Base-by-base conservation (phyloP, 805 yeast genomes). In the Ogataea pilisensis region DNA sequence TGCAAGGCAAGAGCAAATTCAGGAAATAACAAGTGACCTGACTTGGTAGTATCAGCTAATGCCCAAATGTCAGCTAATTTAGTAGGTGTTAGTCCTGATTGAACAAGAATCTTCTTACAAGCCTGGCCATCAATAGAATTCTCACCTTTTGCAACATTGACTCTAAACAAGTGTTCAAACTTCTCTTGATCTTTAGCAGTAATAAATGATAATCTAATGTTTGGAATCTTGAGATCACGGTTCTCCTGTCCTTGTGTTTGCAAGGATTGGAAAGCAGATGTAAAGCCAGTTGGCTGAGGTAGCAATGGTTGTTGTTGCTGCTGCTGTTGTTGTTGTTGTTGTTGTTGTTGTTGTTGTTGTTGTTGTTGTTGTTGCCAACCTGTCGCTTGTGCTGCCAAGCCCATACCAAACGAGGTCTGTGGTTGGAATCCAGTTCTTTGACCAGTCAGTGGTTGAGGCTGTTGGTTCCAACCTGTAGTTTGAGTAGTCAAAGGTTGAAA, bases 1-100 rank as follows among this genome's bases (percentile, higher is more conserved):
- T 89, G 91, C 71, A 91, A 79, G 14, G 96, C 89, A 49, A 91
- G 70, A 13, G 95, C 95, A 70, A 91, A 91, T 62, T 91, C 97
- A 2, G 98, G 98, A 58, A 90, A 91, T 52, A 91, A 65, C 45
- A 91, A 74, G 41, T 79, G 73, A 2, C 98, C 98, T 7, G 93
- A 81, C 54, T 79, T 83, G 52, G 81, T 85, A 2, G 95, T 82
- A 57, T 91, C 98, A n/a, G 95, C 76, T 43, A 91, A 68, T 19
- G 84, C 80, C 98, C 98, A 91, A 45, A 91, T 84, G 52, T 79
- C 87, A 3, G 91, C 91, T 51, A 91, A 71, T 32, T 82, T 78
- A 20, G 76, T 70, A 3, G 95, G 88, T 31, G 78, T 69, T 39
- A 91, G 69, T 6, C 87, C 86, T 0, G 96, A 89, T 50, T 85